These are phyloP conservation scores for Lentinula sp. DNA, from an alignment of 768 basidiomycete genomes.

Conservation along the genomic window DNA sequence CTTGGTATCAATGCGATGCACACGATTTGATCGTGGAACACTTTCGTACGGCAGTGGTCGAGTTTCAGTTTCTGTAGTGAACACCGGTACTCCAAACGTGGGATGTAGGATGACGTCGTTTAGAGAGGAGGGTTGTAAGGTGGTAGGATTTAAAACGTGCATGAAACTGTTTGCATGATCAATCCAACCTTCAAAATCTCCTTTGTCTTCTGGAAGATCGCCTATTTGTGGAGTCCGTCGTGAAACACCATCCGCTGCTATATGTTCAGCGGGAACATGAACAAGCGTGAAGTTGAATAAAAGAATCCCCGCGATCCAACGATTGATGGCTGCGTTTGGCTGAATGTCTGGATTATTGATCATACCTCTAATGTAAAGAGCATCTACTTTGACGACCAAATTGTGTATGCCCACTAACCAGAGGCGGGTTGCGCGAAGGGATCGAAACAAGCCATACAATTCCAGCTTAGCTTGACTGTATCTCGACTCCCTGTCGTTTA, in stretches of 20 bases:
- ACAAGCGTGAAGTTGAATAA: slow-evolving; percentile 21
- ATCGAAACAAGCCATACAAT: slow-evolving; percentile 24
- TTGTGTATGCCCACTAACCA: slow-evolving; percentile 15
- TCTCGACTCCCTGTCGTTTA: slow-evolving; percentile 19
- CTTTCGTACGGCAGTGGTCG: neutral
- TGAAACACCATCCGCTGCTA: neutral
- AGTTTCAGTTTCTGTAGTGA: no score
- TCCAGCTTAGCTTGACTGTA: slow-evolving; percentile 30
- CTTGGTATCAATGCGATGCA: neutral
- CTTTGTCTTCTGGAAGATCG: neutral
- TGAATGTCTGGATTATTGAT: slow-evolving; percentile 1
- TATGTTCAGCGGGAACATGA: slow-evolving; percentile 19
- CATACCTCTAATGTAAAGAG: slow-evolving; percentile 14
- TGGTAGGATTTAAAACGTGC: neutral
- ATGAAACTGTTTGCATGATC: neutral
- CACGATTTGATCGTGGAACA: neutral
- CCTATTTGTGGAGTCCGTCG: neutral
- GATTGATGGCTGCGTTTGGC: slow-evolving; percentile 6
- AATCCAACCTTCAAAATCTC: neutral
- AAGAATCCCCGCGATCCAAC: slow-evolving; percentile 17
- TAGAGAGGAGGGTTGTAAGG: no score
- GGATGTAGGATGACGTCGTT: neutral
- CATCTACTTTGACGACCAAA: slow-evolving; percentile 18
- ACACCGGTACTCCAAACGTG: no score
- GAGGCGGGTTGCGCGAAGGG: slow-evolving; percentile 15